Evolutionary conservation across 106 monocot species (phyloP), one percentile per base, ranked within the genome.

Genomic region (Narthecium ossifragum): DNA sequence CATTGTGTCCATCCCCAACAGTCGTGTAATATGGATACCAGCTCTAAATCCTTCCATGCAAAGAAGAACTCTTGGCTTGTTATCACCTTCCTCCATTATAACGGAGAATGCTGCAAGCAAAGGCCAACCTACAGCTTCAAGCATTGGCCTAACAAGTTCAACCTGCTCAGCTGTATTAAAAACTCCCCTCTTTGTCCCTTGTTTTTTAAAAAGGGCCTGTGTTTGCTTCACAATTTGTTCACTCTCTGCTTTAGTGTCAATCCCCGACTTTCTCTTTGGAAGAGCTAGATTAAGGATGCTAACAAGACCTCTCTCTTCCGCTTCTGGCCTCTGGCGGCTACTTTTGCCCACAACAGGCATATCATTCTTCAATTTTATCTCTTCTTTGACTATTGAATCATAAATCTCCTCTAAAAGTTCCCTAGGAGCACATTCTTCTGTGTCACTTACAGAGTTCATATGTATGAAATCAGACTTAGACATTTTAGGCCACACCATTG

Each of bases 91-190:
- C 55, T 93, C 93, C 85, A 93, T 89, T 2, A 77, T 83, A 59
- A 93, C 93, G 62, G 93, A 93, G 80, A 93, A 93, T 20, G 85
- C 79, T 28, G 93, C 93, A 71, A 93, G 85, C 70, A 93, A 75
- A 47, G 93, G 93, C 93, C 93, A 93, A 30, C 93, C 93, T 34
- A 93, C 88, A 75, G 88, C 85, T 65, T 93, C 93, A 74, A 93
- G 79, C 88, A 93, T 93, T 49, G 93, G 93, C 62, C 93, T 70
- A 22, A 89, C 93, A 51, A 93, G 77, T 62, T 93, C 93, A 67
- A 89, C 89, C 61, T 89, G 89, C 66, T 85, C 46, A 48, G 93
- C 89, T 46, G 72, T 78, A 64, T 93, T 63, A 57, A 93, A 93
- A 46, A 93, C 64, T 27, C 93, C 89, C 54, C 74, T 79, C 73